phyloP scores from a whole-genome alignment of 345 rosid genomes.

The Salix dunnii region DNA sequence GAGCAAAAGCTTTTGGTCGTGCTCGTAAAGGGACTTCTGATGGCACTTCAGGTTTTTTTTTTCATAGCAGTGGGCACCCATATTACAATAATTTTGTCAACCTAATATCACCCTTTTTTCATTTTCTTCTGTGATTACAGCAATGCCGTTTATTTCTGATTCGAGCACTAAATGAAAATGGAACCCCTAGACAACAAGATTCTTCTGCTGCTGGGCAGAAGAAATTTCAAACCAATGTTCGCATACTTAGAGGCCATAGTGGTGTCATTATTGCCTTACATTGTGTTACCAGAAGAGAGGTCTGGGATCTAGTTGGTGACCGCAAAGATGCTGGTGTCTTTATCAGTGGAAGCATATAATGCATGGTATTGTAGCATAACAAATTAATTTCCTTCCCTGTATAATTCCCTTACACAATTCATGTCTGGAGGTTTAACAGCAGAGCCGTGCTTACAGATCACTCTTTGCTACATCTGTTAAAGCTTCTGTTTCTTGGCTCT shows the following conservation, averaged over 20 bases:
- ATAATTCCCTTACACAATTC: background rate
- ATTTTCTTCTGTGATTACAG: too few relatives aligned
- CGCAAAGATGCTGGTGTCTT: conserved; percentile 99
- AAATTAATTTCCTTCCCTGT: conserved; percentile 6
- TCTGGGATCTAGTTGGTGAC: conserved; percentile 95
- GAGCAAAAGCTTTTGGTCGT: too few relatives aligned
- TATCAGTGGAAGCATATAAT: conserved; percentile 96
- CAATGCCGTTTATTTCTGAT: too few relatives aligned
- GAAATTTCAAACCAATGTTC: conserved; percentile 89
- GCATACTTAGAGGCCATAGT: conserved; percentile 79
- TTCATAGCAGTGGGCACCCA: too few relatives aligned
- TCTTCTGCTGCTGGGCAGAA: conserved; percentile 70
- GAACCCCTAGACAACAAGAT: conserved; percentile 56
- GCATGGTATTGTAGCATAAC: conserved; percentile 49
- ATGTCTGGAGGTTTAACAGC: conserved; percentile 7
- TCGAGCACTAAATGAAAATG: too few relatives aligned
- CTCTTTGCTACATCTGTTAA: background rate
- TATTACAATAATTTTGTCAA: too few relatives aligned
- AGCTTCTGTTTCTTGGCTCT: background rate
- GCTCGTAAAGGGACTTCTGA: too few relatives aligned
- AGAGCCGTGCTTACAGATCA: background rate
- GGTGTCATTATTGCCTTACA: conserved; percentile 96
- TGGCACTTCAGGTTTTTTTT: too few relatives aligned
- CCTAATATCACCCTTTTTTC: too few relatives aligned
- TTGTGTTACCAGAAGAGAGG: conserved; percentile 96